Conservation (phyloP, 345 rosid genomes). For the Populus deltoides region DNA sequence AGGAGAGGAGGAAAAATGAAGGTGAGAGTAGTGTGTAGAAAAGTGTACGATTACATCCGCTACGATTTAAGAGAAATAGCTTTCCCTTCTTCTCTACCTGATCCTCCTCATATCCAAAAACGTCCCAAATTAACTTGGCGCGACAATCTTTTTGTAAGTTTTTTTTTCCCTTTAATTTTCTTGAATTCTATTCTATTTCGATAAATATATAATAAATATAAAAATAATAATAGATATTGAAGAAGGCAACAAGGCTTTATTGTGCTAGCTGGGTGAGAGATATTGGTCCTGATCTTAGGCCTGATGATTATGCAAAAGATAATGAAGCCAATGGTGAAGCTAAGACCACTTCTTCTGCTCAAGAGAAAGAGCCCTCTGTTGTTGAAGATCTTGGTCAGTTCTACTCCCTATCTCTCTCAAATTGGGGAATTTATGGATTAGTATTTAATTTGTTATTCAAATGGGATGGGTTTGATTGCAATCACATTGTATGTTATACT, state of each 20-base stretch:
- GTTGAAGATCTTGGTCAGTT: slow-evolving; percentile 84
- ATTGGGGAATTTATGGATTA: not conserved
- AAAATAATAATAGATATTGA: slow-evolving; percentile 51
- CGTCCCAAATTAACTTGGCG: slow-evolving; percentile 81
- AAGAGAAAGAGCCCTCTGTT: slow-evolving; percentile 62
- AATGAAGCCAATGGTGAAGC: slow-evolving; percentile 35
- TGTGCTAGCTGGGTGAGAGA: slow-evolving; percentile 91
- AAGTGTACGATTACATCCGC: slow-evolving; percentile 67
- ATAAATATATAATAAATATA: not conserved
- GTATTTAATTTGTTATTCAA: no score
- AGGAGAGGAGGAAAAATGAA: slow-evolving; percentile 37
- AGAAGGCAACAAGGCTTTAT: slow-evolving; percentile 90
- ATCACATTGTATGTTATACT: not conserved
- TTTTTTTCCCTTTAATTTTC: not conserved
- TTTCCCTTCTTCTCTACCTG: slow-evolving; percentile 85
- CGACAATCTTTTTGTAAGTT: slow-evolving; percentile 58
- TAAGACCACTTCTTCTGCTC: slow-evolving; percentile 13
- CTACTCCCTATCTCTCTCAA: not conserved
- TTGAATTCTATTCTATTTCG: not conserved
- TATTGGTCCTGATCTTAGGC: slow-evolving; percentile 93
- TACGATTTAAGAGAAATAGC: slow-evolving; percentile 87
- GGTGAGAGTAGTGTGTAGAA: slow-evolving; percentile 48
- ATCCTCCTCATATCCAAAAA: slow-evolving; percentile 74
- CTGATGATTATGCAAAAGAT: slow-evolving; percentile 66
- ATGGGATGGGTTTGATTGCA: not conserved